Evolutionary conservation across 2,329 filamentous ascomycete species (phyloP).

Genomic region (Ophiostoma sp.): DNA sequence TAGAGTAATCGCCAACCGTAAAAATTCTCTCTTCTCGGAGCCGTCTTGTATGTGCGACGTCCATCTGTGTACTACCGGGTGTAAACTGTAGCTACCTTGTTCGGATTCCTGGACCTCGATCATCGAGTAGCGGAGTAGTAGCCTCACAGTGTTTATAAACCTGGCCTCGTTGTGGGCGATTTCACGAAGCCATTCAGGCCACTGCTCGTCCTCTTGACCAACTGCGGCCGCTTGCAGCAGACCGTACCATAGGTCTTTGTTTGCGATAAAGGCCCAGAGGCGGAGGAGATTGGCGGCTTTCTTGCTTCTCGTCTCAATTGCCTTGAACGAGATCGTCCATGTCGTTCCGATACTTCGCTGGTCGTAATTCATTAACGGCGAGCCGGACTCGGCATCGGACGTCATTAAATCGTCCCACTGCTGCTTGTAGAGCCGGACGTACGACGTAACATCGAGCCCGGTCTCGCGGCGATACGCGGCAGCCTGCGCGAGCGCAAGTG

Average conservation of each 20-base stretch:
- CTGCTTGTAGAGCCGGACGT: neutral
- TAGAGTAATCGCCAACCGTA: neutral
- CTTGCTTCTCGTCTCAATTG: neutral
- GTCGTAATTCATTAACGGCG: neutral
- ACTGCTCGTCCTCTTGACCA: neutral
- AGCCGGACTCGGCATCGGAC: neutral
- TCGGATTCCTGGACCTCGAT: neutral
- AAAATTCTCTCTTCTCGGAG: neutral
- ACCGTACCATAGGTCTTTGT: constrained; percentile 17
- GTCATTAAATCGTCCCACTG: neutral
- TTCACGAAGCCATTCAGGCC: neutral
- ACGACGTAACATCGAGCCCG: neutral
- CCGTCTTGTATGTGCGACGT: constrained; percentile 2
- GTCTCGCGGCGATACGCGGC: constrained; percentile 28
- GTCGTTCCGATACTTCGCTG: neutral
- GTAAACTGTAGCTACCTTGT: constrained; percentile 2
- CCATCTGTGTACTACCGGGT: constrained; percentile 13
- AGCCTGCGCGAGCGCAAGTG: constrained; percentile 35
- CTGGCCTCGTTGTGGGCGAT: neutral
- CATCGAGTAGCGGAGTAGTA: constrained; percentile 14
- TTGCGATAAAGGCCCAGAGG: constrained; percentile 12
- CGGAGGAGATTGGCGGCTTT: constrained; percentile 13
- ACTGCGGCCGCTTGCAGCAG: neutral
- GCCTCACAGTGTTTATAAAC: neutral
- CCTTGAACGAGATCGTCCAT: constrained; percentile 8